Evolutionary conservation across 2,329 filamentous ascomycete genomes (phyloP), one percentile per base, ranked within the genome.

Genomic region (Apiospora saccharicola): DNA sequence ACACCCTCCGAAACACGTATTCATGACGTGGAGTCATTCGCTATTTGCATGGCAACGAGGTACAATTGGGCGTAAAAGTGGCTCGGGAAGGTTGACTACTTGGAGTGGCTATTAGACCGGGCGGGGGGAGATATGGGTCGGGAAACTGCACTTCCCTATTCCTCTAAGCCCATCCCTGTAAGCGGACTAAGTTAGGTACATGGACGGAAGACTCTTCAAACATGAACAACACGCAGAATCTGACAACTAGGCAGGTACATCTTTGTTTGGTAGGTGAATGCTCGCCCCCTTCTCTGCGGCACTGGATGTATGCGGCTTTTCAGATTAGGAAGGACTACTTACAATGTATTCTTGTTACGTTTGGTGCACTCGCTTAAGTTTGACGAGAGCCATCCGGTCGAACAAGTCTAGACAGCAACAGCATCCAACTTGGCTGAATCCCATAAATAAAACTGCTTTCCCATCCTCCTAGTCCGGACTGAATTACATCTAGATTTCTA

Each of bases 131-230:
- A 64, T 64, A 64, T 64, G 57, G 57, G 57, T 61, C 53, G 30
- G 30, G 37, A 37, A n/a, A 61, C 30, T n/a, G 53, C 53, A 34
- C 53, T 61, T 37, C 30, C 19, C 53, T 61, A 61, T n/a, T 37
- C 30, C 34, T n/a, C 22, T 41, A 61, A 41, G 30, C 57, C 57
- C 57, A 64, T 64, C 57, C 57, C 57, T 64, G 57, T 37, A 41
- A 41, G 30, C 57, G 34, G 34, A 64, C 57, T 64, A 64, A 64
- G 57, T 13, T 64, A 64, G 57, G 57, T 64, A 64, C 57, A 64
- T 64, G 34, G 57, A n/a, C 57, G 34, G 53, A 64, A 64, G 57
- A 64, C 57, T 64, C 57, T 64, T 64, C 34, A 64, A 64, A 64
- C 30, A 41, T 41, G 57, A 64, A 64, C 30, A 24, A 64, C 34